Evolutionary conservation across 257 asterid species (phyloP), one percentile per base, ranked within the genome.

Genomic region (Salvia rosmarinus): DNA sequence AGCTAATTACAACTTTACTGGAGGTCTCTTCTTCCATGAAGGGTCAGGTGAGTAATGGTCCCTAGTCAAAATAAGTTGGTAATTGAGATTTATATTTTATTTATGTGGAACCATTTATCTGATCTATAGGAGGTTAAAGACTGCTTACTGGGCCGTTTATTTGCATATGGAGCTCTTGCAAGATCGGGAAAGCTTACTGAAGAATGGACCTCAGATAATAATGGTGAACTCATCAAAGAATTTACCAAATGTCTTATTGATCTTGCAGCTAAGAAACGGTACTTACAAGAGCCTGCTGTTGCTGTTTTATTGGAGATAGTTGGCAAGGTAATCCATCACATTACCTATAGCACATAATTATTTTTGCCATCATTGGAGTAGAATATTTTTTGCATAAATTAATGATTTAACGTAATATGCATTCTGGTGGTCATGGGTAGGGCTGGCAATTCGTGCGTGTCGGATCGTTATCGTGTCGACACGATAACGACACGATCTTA

Each of bases 111-210:
- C 20, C 69, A 23, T 72, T 71, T n/a, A 21, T 64, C 56, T 78
- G 80, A 72, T 69, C 72, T 78, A 20, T 51, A 95, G 99, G 98
- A 95, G 85, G 90, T 79, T 57, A 92, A 83, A 78, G 99, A 91
- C 84, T 82, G 85, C 70, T 79, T 88, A 58, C 77, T 95, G 63
- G 99, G 99, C 8, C 30, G 95, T 43, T 82, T 95, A 80, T 91
- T 95, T 88, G 92, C 98, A 67, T 95, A 25, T 98, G n/a, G 97
- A 74, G 95, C 99, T 75, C 81, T 91, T 74, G 95, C 95, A 62
- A 82, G 98, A 85, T 95, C 30, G 30, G 99, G 98, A 78, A 88
- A 86, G 77, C 84, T 25, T 25, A 76, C 86, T 32, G 84, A 81
- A 75, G 99, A 88, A 80, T 84, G 88, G 91, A 78, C 17, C 34